Evolutionary conservation across 345 rosid genomes (phyloP), one percentile per base, ranked within the genome.

Genomic region (Euphorbia pulcherrima): DNA sequence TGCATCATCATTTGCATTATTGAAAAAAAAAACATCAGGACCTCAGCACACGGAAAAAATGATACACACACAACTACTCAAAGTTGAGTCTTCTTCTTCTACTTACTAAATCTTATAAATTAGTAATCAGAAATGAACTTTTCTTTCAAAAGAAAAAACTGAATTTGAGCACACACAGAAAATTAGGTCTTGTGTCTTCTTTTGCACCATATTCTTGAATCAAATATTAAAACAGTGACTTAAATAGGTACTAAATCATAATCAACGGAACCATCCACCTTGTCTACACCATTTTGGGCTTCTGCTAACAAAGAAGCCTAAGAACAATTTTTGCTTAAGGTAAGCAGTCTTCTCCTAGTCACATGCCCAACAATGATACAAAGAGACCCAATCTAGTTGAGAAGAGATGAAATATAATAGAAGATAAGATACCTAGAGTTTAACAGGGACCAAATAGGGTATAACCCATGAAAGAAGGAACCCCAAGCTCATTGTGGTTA

Each of bases 251-350:
- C 30, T 55, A 72, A 39, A 79, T 77, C 82, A 71, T 64, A 73
- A 48, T 73, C 79, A 62, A 63, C 55, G 39, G 14, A 63, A 74
- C 82, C 35, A 46, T 53, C 75, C 73, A 79, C 77, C 85, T 81
- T 47, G 57, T 65, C 53, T 44, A 60, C 68, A 44, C 53, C 28
- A 52, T 35, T 26, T 59, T 13, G n/a, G 40, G 9, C 20, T 37
- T 51, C 52, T 24, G 6, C 5, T 47, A 11, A 11, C n/a, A 37
- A 52, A 40, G 20, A 47, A 59, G 28, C 39, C 18, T 4, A 27
- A 23, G 35, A 13, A 10, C 13, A 12, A 13, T 7, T 8, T 8
- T 23, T 28, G 35, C 8, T 6, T 37, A n/a, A 26, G 76, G 68
- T 73, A 67, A 69, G 67, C 53, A 37, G 72, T 60, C 75, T 24